Percentiles rank a stretch among this genome's conserved stretches.
Evolutionary conservation across 495 filamentous ascomycete genomes (phyloP).

Genomic region (Daldinia vernicosa): DNA sequence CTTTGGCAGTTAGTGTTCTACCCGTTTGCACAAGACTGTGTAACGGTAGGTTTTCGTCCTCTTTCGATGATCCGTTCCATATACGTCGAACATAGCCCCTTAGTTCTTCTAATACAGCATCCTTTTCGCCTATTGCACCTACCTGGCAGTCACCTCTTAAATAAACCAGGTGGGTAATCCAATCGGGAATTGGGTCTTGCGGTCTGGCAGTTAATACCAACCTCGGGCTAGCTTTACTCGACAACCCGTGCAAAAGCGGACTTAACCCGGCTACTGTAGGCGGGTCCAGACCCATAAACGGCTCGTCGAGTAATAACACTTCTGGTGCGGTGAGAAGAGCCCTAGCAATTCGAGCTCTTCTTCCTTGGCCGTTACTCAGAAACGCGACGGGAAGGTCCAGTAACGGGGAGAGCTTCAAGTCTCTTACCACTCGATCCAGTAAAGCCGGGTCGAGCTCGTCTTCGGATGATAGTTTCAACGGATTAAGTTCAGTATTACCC

Average conservation of each 20-base stretch:
- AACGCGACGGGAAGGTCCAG: slow-evolving; percentile 83
- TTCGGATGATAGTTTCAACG: slow-evolving; percentile 57
- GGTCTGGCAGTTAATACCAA: slow-evolving; percentile 81
- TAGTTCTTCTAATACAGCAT: slow-evolving; percentile 60
- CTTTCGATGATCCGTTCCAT: slow-evolving; percentile 45
- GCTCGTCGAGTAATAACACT: slow-evolving; percentile 87
- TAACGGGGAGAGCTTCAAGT: slow-evolving; percentile 71
- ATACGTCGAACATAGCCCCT: slow-evolving; percentile 53
- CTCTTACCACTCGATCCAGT: slow-evolving; percentile 67
- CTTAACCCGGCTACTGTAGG: slow-evolving; percentile 75
- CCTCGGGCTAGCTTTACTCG: slow-evolving; percentile 69
- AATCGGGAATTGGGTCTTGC: slow-evolving; percentile 85
- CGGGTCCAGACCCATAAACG: slow-evolving; percentile 97
- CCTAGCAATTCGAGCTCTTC: slow-evolving; percentile 86
- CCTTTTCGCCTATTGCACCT: slow-evolving; percentile 63
- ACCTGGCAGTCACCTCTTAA: slow-evolving; percentile 69
- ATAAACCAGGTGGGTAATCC: slow-evolving; percentile 84
- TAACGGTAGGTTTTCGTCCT: slow-evolving; percentile 53
- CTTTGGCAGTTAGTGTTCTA: slow-evolving; percentile 54
- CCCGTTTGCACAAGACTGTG: slow-evolving; percentile 62
- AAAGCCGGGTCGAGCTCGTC: slow-evolving; percentile 57
- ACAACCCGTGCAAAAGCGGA: slow-evolving; percentile 70
- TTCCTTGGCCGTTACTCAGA: slow-evolving; percentile 91
- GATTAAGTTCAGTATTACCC: slow-evolving; percentile 80
- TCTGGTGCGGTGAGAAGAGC: slow-evolving; percentile 81